A percentile compares a stretch with the other conserved stretches of the same genome.
Evolutionary conservation across 2,329 filamentous ascomycete species (phyloP).

Genomic region (Fusarium sp.): DNA sequence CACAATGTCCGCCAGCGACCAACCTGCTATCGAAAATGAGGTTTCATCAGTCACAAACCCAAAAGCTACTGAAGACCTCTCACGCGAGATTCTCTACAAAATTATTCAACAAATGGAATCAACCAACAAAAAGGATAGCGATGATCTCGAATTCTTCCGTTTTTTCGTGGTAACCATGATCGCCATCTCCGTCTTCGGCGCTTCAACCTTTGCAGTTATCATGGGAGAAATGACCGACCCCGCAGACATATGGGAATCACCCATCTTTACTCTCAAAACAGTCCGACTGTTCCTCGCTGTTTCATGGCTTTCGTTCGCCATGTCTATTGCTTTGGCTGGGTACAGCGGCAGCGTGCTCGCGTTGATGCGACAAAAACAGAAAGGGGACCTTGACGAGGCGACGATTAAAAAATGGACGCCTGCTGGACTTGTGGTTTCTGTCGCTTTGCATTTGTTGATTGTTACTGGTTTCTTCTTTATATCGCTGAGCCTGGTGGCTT

Average conservation of each 20-base stretch:
- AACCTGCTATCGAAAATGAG: neutral
- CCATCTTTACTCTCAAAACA: neutral
- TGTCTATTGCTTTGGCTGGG: neutral
- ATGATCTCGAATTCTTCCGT: slow-evolving; percentile 1
- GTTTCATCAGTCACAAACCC: too few species aligned
- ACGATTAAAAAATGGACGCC: neutral
- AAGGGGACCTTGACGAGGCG: neutral
- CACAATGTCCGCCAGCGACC: neutral
- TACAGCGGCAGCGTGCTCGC: neutral
- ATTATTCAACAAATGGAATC: neutral
- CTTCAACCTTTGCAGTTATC: neutral
- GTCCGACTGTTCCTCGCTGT: slow-evolving; percentile 1
- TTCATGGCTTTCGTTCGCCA: neutral
- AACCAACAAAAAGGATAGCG: neutral
- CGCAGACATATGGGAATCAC: neutral
- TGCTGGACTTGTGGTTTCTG: slow-evolving; percentile 2
- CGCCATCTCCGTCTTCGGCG: slow-evolving; percentile 3
- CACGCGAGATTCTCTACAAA: neutral
- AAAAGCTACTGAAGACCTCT: neutral
- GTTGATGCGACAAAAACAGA: neutral
- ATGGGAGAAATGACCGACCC: slow-evolving; percentile 7
- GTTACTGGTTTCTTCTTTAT: neutral
- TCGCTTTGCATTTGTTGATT: neutral
- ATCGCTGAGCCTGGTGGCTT: neutral
- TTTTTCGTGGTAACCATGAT: slow-evolving; percentile 4